Evolutionary conservation across 805 yeast species (phyloP), one percentile per base, ranked within the genome.

Genomic region (Lipomyces japonicus): DNA sequence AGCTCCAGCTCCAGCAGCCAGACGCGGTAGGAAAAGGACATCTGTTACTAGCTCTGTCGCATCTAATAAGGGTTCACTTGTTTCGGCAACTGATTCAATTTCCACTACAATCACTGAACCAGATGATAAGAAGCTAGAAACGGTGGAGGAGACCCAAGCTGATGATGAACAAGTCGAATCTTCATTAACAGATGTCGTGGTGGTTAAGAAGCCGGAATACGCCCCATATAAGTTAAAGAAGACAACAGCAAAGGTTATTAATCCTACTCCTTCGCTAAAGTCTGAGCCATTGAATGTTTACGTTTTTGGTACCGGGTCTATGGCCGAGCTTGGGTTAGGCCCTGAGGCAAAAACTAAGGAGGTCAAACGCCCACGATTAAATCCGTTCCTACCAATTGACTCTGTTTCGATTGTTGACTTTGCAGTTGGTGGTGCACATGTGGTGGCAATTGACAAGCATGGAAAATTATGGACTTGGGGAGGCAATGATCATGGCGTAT

Each of bases 381-480:
- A 90, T 61, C 89, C 96, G 1, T 80, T 73, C 51, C 73, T 93
- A 55, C 73, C 79, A 2, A 69, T 70, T 21, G 85, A 83, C 25
- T 77, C 77, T 2, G 79, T 75, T 7, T 83, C 84, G 1, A 80
- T 93, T 47, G 93, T 89, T 24, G 91, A 87, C 56, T 74, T 93
- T 62, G 88, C 95, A 1, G 95, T 81, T 23, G 99, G 99, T 44
- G 99, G 98, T 44, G 91, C 93, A 84, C 99, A 93, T 65, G 79
- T 85, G 0, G 65, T 93, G 39, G 97, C 91, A 0, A 69, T 91
- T 44, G 97, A 89, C 64, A 67, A 78, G 35, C 71, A 79, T 16
- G 88, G 88, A 58, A 74, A 78, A 51, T 68, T 93, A n/a, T 93
- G 97, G 96, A 85, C 96, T 2, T 93, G 99, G 99, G 99, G 99